phyloP scores from a whole-genome alignment of 2,329 filamentous ascomycete genomes.

The Trichoderma semiorbis region DNA sequence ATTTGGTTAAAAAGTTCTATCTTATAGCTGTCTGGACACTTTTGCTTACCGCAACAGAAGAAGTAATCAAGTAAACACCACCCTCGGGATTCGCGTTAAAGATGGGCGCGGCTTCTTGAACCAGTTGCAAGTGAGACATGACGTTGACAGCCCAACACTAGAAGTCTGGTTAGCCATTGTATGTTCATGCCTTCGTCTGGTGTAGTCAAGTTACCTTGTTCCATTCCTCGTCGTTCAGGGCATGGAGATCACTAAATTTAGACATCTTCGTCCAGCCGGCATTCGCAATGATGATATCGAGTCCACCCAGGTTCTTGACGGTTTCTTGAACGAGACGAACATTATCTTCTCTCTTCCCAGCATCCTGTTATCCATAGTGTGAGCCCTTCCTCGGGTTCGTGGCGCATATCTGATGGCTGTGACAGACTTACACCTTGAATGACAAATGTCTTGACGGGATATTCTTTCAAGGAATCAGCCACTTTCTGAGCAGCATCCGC shows the following conservation, averaged over 20 bases:
- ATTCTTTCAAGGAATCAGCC: background rate
- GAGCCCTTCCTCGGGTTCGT: background rate
- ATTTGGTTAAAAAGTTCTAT: background rate
- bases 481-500: background rate
- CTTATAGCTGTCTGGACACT: background rate
- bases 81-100: slow-evolving; percentile 15
- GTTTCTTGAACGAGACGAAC: slow-evolving; percentile 10
- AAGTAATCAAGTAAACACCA: slow-evolving; percentile 6
- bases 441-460: background rate
- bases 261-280: slow-evolving; percentile 14
- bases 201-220: background rate
- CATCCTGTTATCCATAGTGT: background rate
- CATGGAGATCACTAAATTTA: background rate
- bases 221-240: slow-evolving; percentile 8
- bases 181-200: background rate
- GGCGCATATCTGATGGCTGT: background rate
- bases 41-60: slow-evolving; percentile 7
- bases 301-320: background rate
- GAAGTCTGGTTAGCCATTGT: background rate
- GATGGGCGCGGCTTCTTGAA: slow-evolving; percentile 13
- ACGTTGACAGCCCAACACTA: slow-evolving; percentile 16
- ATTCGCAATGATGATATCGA: slow-evolving; percentile 10
- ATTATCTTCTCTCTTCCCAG: slow-evolving; percentile 9
- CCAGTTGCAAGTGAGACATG: slow-evolving; percentile 10
- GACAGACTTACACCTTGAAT: background rate